Percentiles rank a stretch among this genome's conserved stretches.
These are phyloP conservation scores for Antitrichia curtipendula DNA, from an alignment of 225 moss, liverwort and hornwort species.

Conservation along the genomic window DNA sequence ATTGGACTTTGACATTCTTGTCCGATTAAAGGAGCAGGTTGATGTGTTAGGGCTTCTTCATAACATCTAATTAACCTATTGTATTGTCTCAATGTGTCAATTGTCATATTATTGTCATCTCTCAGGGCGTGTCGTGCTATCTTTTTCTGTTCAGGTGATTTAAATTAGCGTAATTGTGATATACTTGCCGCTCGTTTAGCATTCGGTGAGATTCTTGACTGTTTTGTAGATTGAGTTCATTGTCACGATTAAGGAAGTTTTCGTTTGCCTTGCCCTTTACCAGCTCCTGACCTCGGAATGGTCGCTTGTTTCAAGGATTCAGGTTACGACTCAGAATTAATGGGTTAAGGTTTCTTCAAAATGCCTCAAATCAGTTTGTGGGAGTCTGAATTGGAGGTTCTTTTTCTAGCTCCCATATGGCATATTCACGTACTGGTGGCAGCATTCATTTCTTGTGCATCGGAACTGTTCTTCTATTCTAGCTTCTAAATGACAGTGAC, in stretches of 20 bases:
- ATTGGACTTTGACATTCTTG: background rate
- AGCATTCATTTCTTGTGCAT: background rate
- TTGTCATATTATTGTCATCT: background rate
- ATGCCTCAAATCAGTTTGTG: background rate
- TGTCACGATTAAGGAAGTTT: background rate
- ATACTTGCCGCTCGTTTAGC: background rate
- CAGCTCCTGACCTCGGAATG: no score
- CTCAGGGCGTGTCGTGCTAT: no score
- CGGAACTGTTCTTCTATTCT: background rate
- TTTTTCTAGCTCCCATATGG: background rate
- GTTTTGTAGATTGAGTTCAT: background rate
- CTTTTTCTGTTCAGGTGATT: background rate
- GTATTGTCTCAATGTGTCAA: background rate
- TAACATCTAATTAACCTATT: background rate
- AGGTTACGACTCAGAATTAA: background rate
- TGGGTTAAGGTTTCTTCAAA: background rate
- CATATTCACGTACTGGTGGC: background rate
- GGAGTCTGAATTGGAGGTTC: background rate
- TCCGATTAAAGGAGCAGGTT: background rate
- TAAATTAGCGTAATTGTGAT: background rate
- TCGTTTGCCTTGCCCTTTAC: background rate
- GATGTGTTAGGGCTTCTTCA: background rate
- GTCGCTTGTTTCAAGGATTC: background rate
- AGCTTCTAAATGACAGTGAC: background rate
- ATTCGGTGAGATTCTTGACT: background rate